Evolutionary conservation across 2,329 filamentous ascomycete genomes (phyloP), one percentile per base, ranked within the genome.

Genomic region (Harringtonia lauricola): DNA sequence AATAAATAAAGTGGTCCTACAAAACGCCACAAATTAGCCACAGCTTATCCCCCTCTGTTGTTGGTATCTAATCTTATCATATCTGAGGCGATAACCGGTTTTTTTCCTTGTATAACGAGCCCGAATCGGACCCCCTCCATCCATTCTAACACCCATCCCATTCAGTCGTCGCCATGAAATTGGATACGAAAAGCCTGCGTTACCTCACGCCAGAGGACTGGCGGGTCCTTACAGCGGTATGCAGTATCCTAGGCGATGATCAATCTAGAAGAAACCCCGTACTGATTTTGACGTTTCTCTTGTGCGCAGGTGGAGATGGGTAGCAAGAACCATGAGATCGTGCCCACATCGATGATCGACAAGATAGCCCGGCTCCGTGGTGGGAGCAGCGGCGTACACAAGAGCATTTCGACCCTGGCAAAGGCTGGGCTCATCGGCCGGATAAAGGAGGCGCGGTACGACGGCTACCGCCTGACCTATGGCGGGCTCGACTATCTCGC

Each of bases 401-500:
- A 74, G 56, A 83, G 81, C 58, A 96, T 98, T 53, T 94, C 89
- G 21, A 82, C 79, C 42, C 79, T 98, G 42, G 92, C 92, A 50
- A 98, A 98, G 64, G 81, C 83, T 39, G 86, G 86, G 47, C 74
- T 98, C 55, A 95, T 98, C 55, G 88, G 85, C 36, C 85, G 85
- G 54, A 80, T 95, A 54, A 94, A 95, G 64, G 95, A 96, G 62
- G 86, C 90, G 50, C 90, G 87, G 63, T 98, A 98, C 65, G 92
- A 98, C 57, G 92, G 92, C 49, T 98, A 98, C 66, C 81, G 94
- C 42, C 74, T 98, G 43, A 95, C 90, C 8, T 98, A 98, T 60
- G 92, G 92, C 55, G 92, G 92, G 2, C 79, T 96, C 39, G 92
- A 98, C 67, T 98, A 98, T 64, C 80, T 98, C n/a, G 87, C 92